These are phyloP conservation scores for Fusarium marasasianum DNA, from an alignment of 2,329 filamentous ascomycete genomes.

Conservation along the genomic window DNA sequence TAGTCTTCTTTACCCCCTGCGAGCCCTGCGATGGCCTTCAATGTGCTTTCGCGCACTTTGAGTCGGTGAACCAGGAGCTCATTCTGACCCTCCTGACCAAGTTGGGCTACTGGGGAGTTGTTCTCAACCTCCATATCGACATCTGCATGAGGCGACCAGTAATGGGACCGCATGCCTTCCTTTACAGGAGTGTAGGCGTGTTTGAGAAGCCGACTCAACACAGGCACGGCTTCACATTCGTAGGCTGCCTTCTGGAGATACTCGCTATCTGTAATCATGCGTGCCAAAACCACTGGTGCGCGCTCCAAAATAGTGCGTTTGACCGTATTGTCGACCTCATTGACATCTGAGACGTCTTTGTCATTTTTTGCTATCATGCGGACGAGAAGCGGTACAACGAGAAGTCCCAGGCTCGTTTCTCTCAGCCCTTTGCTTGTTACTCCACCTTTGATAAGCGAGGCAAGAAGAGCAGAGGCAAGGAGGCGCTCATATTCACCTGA, in stretches of 20 bases:
- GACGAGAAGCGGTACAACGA: constrained; percentile 77
- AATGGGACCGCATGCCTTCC: constrained; percentile 42
- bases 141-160: constrained; percentile 53
- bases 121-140: constrained; percentile 48
- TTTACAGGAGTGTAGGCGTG: constrained; percentile 60
- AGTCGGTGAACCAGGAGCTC: constrained; percentile 73
- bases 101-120: constrained; percentile 52
- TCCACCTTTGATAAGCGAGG: constrained; percentile 74
- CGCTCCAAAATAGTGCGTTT: constrained; percentile 67
- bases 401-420: constrained; percentile 70
- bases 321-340: constrained; percentile 49
- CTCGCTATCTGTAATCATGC: constrained; percentile 80
- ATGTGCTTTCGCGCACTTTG: constrained; percentile 76
- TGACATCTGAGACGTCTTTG: constrained; percentile 57
- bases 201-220: constrained; percentile 59
- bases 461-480: constrained; percentile 74
- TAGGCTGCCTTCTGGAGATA: constrained; percentile 83
- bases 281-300: constrained; percentile 79
- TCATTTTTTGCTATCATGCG: constrained; percentile 62
- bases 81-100: constrained; percentile 71
- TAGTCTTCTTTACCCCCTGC: constrained; percentile 84
- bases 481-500: constrained; percentile 67
- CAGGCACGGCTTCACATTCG: constrained; percentile 65
- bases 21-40: constrained; percentile 84
- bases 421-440: constrained; percentile 69